A percentile compares a stretch with the other conserved stretches of the same genome.
Conservation (phyloP, 257 asterid genomes). For the Primulina huaijiensis region DNA sequence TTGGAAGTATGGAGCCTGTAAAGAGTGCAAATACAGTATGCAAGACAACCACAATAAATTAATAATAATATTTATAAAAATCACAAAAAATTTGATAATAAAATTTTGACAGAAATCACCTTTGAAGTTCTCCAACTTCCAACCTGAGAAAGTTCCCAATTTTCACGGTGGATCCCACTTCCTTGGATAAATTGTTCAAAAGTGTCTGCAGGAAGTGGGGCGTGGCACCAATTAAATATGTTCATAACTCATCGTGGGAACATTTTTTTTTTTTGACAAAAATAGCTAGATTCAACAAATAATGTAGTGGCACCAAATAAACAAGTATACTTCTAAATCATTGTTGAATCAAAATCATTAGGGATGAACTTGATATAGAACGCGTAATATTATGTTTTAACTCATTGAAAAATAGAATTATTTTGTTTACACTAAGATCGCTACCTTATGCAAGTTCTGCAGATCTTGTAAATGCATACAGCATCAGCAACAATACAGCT, state of each 20-base stretch:
- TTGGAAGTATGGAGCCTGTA: slow-evolving; percentile 61
- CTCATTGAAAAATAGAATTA: background rate
- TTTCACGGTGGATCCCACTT: slow-evolving; percentile 78
- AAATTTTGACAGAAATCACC: slow-evolving; percentile 40
- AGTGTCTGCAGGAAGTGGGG: slow-evolving; percentile 50
- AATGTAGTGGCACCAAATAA: no score
- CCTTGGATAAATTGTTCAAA: slow-evolving; percentile 66
- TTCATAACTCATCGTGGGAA: slow-evolving; percentile 9
- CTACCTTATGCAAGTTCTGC: background rate
- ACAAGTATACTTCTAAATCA: background rate
- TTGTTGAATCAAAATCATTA: slow-evolving; percentile 2
- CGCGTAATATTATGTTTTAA: background rate
- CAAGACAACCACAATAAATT: slow-evolving; percentile 10
- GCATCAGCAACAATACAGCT: background rate
- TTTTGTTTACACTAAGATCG: background rate
- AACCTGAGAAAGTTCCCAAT: slow-evolving; percentile 72
- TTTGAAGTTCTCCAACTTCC: slow-evolving; percentile 82
- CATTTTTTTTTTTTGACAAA: background rate
- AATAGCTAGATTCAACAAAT: background rate
- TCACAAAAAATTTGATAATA: background rate
- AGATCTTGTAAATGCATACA: background rate
- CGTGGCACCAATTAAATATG: slow-evolving; percentile 19
- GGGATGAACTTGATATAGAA: background rate
- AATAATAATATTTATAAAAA: slow-evolving; percentile 8
- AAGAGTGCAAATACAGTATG: slow-evolving; percentile 16